Conservation (phyloP, 164 flowering plant genomes). For the Pachysandra terminalis region DNA sequence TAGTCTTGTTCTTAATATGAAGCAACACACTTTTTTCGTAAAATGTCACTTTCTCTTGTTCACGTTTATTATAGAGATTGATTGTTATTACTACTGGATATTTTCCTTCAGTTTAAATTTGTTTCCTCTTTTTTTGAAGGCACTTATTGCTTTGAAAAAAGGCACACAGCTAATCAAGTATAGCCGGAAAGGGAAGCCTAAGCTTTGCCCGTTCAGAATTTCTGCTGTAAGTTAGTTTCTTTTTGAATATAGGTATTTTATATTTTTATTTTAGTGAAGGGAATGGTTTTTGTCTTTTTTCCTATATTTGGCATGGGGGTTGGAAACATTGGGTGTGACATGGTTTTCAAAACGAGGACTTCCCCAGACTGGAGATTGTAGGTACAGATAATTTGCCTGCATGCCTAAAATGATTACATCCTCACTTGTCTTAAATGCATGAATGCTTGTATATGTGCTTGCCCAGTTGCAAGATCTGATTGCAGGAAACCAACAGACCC, state of each 20-base stretch:
- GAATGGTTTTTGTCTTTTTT: not conserved
- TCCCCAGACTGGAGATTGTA: not conserved
- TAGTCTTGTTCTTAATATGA: not conserved
- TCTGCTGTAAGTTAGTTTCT: slow-evolving; percentile 57
- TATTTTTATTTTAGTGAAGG: not conserved
- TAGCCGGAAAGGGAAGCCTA: slow-evolving; percentile 91
- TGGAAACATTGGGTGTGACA: too few relatives aligned
- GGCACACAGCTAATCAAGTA: slow-evolving; percentile 88
- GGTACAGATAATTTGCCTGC: too few relatives aligned
- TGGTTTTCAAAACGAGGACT: too few relatives aligned
- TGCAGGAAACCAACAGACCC: too few relatives aligned
- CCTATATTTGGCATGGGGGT: too few relatives aligned
- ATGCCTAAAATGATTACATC: too few relatives aligned
- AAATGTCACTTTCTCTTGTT: not conserved
- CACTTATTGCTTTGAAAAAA: slow-evolving; percentile 77
- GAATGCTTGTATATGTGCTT: too few relatives aligned
- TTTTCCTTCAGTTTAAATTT: slow-evolving; percentile 6
- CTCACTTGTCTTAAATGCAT: too few relatives aligned
- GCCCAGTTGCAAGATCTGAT: too few relatives aligned
- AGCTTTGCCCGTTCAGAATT: slow-evolving; percentile 75
- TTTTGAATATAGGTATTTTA: not conserved
- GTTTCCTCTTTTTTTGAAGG: slow-evolving; percentile 42
- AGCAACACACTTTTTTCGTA: too few relatives aligned
- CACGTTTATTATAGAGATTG: not conserved
- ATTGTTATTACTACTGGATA: not conserved